Evolutionary conservation across 371 early-diverging fungal species (phyloP).

Genomic region (Chytridiales sp.): DNA sequence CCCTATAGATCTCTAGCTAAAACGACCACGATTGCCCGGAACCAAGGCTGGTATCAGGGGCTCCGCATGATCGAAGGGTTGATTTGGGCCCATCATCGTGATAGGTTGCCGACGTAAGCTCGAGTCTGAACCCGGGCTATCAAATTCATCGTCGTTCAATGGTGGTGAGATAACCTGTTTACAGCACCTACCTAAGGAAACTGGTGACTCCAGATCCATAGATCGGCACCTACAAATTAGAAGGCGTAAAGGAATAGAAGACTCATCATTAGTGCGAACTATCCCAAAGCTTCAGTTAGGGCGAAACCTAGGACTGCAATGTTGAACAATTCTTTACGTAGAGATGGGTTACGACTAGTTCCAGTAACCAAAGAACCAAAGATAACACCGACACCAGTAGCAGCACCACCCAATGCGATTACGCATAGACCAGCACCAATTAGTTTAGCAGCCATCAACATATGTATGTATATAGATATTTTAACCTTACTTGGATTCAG

Average conservation of each 20-base stretch:
- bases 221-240: conserved; percentile 11
- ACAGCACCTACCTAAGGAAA: too few relatives aligned
- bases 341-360: conserved; percentile 44
- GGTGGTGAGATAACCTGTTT: too few relatives aligned
- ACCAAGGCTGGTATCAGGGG: too few relatives aligned
- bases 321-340: conserved; percentile 49
- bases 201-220: too few relatives aligned
- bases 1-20: too few relatives aligned
- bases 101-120: too few relatives aligned
- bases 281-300: conserved; percentile 43
- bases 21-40: too few relatives aligned
- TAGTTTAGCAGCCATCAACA: conserved; percentile 41
- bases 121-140: too few relatives aligned
- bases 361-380: conserved; percentile 36
- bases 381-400: conserved; percentile 33
- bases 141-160: too few relatives aligned
- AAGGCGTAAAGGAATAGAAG: conserved; percentile 13
- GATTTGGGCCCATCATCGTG: too few relatives aligned
- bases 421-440: conserved; percentile 38
- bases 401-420: conserved; percentile 38
- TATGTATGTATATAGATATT: conserved; percentile 17
- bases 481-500: conserved; percentile 8
- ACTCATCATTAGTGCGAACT: conserved; percentile 27
- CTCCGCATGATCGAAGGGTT: too few relatives aligned
- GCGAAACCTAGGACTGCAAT: conserved; percentile 40